Evolutionary conservation across 306 rosid genomes (phyloP).

Genomic region (Hippophae rhamnoides): DNA sequence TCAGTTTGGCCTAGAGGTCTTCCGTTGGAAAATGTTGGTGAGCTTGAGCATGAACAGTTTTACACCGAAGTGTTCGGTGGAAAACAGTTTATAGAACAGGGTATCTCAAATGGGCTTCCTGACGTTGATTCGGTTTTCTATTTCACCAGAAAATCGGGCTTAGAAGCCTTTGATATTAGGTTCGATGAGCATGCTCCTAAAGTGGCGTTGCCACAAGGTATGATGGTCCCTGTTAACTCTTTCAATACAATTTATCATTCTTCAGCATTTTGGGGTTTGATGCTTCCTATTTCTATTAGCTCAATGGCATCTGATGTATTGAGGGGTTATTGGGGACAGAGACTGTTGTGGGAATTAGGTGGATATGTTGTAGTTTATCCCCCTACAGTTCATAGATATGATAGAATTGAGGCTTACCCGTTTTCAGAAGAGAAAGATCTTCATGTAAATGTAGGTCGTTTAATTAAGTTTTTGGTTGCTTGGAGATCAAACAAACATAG

Average conservation of each 20-base stretch:
- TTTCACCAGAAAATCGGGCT: slow-evolving; percentile 56
- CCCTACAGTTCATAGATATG: slow-evolving; percentile 68
- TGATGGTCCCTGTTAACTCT: slow-evolving; percentile 75
- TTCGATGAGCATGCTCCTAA: slow-evolving; percentile 71
- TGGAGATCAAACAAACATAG: slow-evolving; percentile 62
- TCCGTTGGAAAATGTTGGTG: slow-evolving; percentile 26
- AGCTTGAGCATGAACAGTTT: slow-evolving; percentile 17
- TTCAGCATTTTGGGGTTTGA: slow-evolving; percentile 81
- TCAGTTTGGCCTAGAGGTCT: slow-evolving; percentile 30
- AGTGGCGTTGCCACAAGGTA: slow-evolving; percentile 72
- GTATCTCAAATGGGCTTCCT: slow-evolving; percentile 57
- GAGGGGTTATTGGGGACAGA: slow-evolving; percentile 89
- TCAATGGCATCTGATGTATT: slow-evolving; percentile 84
- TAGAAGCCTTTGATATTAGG: slow-evolving; percentile 55
- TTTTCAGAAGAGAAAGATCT: slow-evolving; percentile 86
- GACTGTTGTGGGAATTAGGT: slow-evolving; percentile 87
- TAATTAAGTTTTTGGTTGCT: slow-evolving; percentile 43
- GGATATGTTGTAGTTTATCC: slow-evolving; percentile 78
- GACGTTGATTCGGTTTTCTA: slow-evolving; percentile 89
- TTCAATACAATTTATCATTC: slow-evolving; percentile 73
- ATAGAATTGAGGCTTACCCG: slow-evolving; percentile 62
- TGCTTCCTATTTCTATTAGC: slow-evolving; percentile 92
- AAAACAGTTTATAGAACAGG: slow-evolving; percentile 32
- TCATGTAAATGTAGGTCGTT: slow-evolving; percentile 76
- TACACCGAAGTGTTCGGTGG: slow-evolving; percentile 31